Base-by-base conservation (phyloP, 805 yeast genomes). In the Kurtzmaniella cleridarum region DNA sequence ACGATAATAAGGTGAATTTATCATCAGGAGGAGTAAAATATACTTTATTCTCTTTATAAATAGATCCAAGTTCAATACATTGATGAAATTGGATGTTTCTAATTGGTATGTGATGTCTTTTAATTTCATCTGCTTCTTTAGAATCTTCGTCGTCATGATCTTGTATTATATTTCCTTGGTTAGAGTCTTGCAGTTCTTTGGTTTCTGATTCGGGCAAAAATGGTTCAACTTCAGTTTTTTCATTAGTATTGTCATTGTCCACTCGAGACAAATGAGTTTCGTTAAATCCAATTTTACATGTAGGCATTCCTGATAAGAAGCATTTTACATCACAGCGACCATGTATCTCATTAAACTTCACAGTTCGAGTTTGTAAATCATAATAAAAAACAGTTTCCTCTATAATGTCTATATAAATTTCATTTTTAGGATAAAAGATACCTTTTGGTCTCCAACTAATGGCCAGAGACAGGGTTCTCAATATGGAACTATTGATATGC, bases 1-100 rank as follows among this genome's bases (percentile, higher is more conserved):
- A 64, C 3, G 64, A 55, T 53, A 69, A 57, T 2, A 67, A 49
- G 2, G 53, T 49, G 37, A 69, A 69, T 40, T 63, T 56, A 41
- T 67, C 73, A 36, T 88, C 96, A 0, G 96, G 96, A 12, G 97
- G 96, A 13, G 84, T 77, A 56, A 89, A 90, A 23, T 81, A 76
- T 26, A 90, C 78, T 41, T 78, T 73, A 48, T 88, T 81, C 5
- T 73, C 71, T 13, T 64, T 57, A 57, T 90, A 95, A 45, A 84
- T 73, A 37, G 80, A 71, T 2, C 81, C 76, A 29, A 87, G 62
- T 36, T 84, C 71, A n/a, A 88, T 95, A 62, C 96, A 88, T 62
- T 88, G 65, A 50, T 69, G 59, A 65, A 64, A 49, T 69, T 64
- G 72, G 24, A 64, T 61, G 39, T 66, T 63, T 3, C 60, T 44